These are phyloP conservation scores for Vitis amurensis DNA, from an alignment of 164 flowering plant species.

Conservation along the genomic window DNA sequence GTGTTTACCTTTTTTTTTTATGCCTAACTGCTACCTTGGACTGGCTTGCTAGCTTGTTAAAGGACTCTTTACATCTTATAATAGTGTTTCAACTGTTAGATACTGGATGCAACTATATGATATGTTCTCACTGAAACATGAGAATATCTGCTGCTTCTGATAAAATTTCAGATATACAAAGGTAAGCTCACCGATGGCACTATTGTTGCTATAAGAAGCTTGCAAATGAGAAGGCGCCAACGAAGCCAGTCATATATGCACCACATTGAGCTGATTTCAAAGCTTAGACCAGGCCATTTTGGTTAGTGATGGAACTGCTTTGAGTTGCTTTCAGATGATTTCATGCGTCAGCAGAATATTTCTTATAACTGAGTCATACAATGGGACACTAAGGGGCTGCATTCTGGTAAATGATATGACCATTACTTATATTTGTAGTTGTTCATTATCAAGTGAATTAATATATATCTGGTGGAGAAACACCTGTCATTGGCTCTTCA, in stretches of 20 bases:
- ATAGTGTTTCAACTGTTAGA: too few relatives aligned
- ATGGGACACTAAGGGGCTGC: conserved; percentile 29
- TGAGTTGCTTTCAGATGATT: conserved; percentile 27
- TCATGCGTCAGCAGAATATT: conserved; percentile 19
- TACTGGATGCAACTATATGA: too few relatives aligned
- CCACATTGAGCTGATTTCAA: conserved; percentile 36
- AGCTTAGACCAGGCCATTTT: conserved; percentile 37
- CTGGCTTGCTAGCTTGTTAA: too few relatives aligned
- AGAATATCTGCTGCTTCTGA: not conserved
- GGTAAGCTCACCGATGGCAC: conserved; percentile 34
- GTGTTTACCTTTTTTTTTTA: too few relatives aligned
- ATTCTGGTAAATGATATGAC: conserved; percentile 25
- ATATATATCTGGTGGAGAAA: too few relatives aligned
- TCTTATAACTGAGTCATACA: conserved; percentile 31
- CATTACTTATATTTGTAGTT: not conserved
- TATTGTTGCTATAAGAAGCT: conserved; percentile 26
- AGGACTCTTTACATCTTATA: too few relatives aligned
- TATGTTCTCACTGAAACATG: not conserved
- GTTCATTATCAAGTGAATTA: not conserved
- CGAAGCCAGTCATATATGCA: conserved; percentile 21
- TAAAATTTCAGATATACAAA: conserved; percentile 23
- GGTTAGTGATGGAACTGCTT: conserved; percentile 47
- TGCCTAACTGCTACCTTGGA: too few relatives aligned
- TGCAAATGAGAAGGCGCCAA: conserved; percentile 26
- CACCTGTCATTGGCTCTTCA: not conserved